A percentile compares a stretch with the other conserved stretches of the same genome.
phyloP scores from a whole-genome alignment of 345 rosid species.

The Melastoma malabathricum region DNA sequence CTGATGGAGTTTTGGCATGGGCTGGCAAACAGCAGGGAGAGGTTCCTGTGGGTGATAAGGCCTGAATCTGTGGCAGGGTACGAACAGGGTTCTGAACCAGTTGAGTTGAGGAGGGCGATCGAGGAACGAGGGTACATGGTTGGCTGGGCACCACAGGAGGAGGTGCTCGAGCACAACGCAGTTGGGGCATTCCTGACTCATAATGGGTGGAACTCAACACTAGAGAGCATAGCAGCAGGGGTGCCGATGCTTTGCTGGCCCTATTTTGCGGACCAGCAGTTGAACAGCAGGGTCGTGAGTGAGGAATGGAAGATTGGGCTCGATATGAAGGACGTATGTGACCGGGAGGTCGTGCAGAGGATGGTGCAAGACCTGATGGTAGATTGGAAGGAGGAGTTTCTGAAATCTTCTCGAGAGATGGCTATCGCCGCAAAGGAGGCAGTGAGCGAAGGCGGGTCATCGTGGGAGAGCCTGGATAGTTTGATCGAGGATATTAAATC shows the following conservation, averaged over 20 bases:
- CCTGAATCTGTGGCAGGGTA: constrained; percentile 6
- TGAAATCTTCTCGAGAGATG: constrained; percentile 11
- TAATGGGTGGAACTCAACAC: no score
- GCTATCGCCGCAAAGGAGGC: constrained; percentile 19
- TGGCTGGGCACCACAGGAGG: constrained; percentile 32
- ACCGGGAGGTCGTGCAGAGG: constrained; percentile 30
- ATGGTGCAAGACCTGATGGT: constrained; percentile 50
- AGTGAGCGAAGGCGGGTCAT: constrained; percentile 23
- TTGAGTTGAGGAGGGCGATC: constrained; percentile 12
- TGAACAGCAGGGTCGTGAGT: constrained; percentile 42
- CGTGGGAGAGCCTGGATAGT: constrained; percentile 20
- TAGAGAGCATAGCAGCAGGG: constrained; percentile 47
- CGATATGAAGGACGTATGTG: constrained; percentile 55
- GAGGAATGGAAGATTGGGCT: constrained; percentile 50
- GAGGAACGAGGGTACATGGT: constrained; percentile 12
- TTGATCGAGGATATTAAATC: constrained; percentile 21
- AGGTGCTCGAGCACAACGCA: constrained; percentile 35
- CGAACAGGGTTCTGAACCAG: background rate
- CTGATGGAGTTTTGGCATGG: constrained; percentile 32
- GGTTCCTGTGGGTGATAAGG: constrained; percentile 35
- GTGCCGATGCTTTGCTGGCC: constrained; percentile 81
- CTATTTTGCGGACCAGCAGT: constrained; percentile 38
- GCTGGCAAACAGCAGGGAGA: constrained; percentile 17
- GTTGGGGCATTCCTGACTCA: constrained; percentile 54
- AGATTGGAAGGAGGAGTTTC: constrained; percentile 27